Evolutionary conservation across 371 early-diverging fungal genomes (phyloP), one percentile per base, ranked within the genome.

Genomic region (Funneliformis caledonium): DNA sequence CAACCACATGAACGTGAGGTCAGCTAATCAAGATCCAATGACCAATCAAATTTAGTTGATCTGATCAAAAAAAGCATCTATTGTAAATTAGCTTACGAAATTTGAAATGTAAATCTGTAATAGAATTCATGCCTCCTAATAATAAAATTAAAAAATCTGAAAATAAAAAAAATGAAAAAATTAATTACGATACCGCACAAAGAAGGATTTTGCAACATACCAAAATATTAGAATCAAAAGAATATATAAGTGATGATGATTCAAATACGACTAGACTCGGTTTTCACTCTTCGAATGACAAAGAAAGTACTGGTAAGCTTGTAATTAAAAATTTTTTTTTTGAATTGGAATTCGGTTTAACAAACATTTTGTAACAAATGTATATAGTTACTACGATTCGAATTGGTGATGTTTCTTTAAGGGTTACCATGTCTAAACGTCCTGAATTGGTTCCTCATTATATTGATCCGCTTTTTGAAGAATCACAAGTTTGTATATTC

Each of bases 401-500:
- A 43, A 85, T 93, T 81, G 92, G 93, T 50, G 94, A 92, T 84
- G 91, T 93, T 10, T 87, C 89, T 0, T 87, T 92, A 79, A 84
- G 86, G 31, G 86, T 93, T 56, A 82, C 82, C n/a, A 86, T 88
- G 37, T 86, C 93, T 5, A 60, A 82, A 48, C 87, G 88, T 72
- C 90, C 90, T 4, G 93, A 93, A 82, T 87, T 91, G 61, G 93
- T 94, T 0, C 94, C 94, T n/a, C 85, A 87, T 78, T 84, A 88
- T 37, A 82, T 84, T 68, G 87, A 87, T 8, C 90, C 91, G 4
- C 88, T 93, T 70, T 92, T 88, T 82, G 92, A 92, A 43, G 88
- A 87, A 22, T 89, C 93, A 19, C 94, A 93, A 86, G 93, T 92
- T 85, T 62, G 67, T 48, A 19, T 69, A 12, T 52, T 52, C 16